phyloP scores from a whole-genome alignment of 2,329 filamentous ascomycete species.

The Pestalotiopsis sp. region DNA sequence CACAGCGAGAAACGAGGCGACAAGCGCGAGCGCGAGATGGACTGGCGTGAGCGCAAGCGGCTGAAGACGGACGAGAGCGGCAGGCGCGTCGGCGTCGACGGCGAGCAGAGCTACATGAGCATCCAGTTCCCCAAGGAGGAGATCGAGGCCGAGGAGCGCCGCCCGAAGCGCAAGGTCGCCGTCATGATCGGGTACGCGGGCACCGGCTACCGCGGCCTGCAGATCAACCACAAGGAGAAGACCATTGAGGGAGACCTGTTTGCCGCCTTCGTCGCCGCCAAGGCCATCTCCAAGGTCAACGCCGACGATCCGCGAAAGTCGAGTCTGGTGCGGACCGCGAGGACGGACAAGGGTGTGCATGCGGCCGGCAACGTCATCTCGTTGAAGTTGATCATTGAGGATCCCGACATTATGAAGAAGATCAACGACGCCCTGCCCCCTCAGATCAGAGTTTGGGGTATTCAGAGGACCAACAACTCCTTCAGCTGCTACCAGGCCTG shows the following conservation, averaged over 20 bases:
- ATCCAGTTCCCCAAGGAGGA: conserved; percentile 72
- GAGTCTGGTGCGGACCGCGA: conserved; percentile 87
- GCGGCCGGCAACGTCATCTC: conserved; percentile 95
- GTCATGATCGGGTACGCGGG: conserved; percentile 95
- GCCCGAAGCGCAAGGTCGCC: conserved; percentile 94
- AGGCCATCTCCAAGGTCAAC: conserved; percentile 95
- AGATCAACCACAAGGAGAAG: conserved; percentile 80
- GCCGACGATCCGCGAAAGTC: conserved; percentile 97
- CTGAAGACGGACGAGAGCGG: conserved; percentile 46
- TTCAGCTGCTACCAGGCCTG: conserved; percentile 96
- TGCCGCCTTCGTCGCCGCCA: conserved; percentile 84
- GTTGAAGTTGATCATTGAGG: conserved; percentile 93
- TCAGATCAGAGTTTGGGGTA: conserved; percentile 95
- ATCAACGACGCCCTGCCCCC: conserved; percentile 85
- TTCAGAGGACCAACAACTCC: conserved; percentile 82
- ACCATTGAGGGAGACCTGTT: conserved; percentile 98
- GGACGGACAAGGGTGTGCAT: conserved; percentile 97
- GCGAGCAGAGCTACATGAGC: conserved; percentile 53
- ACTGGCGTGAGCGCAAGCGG: conserved; percentile 55
- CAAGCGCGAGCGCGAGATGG: conserved; percentile 48
- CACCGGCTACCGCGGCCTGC: conserved; percentile 96
- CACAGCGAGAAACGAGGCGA: conserved; percentile 46
- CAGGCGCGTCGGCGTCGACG: conserved; percentile 25
- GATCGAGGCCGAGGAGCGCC: conserved; percentile 82
- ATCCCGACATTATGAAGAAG: conserved; percentile 81